These are phyloP conservation scores for Pachyrhizus erosus DNA, from an alignment of 306 rosid species.

Conservation along the genomic window DNA sequence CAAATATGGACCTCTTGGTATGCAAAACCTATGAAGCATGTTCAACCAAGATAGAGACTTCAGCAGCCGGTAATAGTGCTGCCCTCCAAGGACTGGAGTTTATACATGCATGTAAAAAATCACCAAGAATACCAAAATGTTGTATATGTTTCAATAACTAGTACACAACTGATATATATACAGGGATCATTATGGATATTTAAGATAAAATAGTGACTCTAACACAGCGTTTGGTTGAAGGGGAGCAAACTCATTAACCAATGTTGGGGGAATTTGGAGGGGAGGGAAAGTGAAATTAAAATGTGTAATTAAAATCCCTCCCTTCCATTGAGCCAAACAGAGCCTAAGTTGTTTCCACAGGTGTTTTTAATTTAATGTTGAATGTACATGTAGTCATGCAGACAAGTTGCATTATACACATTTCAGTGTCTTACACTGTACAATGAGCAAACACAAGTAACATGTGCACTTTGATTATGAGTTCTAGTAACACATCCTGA, in stretches of 20 bases:
- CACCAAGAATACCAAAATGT: neutral
- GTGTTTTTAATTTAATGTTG: neutral
- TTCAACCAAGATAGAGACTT: conserved; percentile 37
- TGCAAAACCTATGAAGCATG: conserved; percentile 73
- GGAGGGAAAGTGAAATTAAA: too few relatives aligned
- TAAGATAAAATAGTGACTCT: conserved; percentile 12
- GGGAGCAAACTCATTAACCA: too few relatives aligned
- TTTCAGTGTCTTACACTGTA: neutral
- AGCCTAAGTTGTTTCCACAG: neutral
- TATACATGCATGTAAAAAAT: neutral
- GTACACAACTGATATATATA: neutral
- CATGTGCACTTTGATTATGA: conserved; percentile 1
- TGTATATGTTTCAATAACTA: neutral
- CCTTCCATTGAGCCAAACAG: too few relatives aligned
- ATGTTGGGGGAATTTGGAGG: too few relatives aligned
- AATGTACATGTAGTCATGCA: neutral
- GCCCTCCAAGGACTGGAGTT: conserved; percentile 29
- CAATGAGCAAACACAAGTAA: neutral
- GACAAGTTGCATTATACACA: neutral
- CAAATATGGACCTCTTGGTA: conserved; percentile 83
- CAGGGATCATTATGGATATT: neutral
- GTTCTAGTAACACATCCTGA: conserved; percentile 8
- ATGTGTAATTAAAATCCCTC: too few relatives aligned
- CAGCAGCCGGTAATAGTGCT: conserved; percentile 20
- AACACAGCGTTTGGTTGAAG: too few relatives aligned